phyloP scores from a whole-genome alignment of 2,329 filamentous ascomycete genomes.

The Xylariales sp. region DNA sequence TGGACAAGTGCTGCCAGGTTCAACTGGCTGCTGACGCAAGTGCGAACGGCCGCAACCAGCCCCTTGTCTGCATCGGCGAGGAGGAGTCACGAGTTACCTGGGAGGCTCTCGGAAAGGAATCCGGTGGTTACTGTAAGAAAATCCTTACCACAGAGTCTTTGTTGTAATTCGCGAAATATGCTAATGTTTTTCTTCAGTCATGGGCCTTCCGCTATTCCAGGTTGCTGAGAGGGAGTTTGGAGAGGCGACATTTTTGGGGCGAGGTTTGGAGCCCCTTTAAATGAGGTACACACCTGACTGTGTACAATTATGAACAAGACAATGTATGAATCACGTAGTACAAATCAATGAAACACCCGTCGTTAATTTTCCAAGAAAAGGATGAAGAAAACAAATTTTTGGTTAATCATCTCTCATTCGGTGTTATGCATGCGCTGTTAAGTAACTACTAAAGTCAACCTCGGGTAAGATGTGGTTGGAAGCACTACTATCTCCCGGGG shows the following conservation, averaged over 20 bases:
- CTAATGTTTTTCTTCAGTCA: too few species aligned
- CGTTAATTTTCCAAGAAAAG: too few species aligned
- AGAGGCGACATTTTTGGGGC: slow-evolving; percentile 17
- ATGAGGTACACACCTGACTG: not conserved
- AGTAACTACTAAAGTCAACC: too few species aligned
- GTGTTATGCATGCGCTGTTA: too few species aligned
- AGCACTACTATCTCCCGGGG: too few species aligned
- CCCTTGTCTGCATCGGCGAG: slow-evolving; percentile 14
- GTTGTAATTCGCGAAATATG: too few species aligned
- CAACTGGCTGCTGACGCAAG: slow-evolving; percentile 29
- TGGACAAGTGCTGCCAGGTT: slow-evolving; percentile 30
- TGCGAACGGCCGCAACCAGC: slow-evolving; percentile 5
- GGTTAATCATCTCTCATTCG: too few species aligned
- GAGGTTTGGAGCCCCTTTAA: slow-evolving; percentile 11
- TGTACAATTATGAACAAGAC: not conserved
- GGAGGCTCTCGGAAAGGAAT: slow-evolving; percentile 14
- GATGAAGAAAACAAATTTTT: too few species aligned
- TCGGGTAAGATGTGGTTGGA: too few species aligned
- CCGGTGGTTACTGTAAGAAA: slow-evolving; percentile 10
- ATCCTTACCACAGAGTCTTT: too few species aligned
- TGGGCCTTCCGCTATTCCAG: slow-evolving; percentile 21
- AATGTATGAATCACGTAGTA: not conserved
- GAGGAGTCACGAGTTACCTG: slow-evolving; percentile 16
- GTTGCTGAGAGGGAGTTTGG: slow-evolving; percentile 20
- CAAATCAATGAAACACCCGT: slow-evolving; percentile 3